Base-by-base conservation (phyloP, 1,284 basidiomycete genomes). In the Ceraceosorus guamensis region DNA sequence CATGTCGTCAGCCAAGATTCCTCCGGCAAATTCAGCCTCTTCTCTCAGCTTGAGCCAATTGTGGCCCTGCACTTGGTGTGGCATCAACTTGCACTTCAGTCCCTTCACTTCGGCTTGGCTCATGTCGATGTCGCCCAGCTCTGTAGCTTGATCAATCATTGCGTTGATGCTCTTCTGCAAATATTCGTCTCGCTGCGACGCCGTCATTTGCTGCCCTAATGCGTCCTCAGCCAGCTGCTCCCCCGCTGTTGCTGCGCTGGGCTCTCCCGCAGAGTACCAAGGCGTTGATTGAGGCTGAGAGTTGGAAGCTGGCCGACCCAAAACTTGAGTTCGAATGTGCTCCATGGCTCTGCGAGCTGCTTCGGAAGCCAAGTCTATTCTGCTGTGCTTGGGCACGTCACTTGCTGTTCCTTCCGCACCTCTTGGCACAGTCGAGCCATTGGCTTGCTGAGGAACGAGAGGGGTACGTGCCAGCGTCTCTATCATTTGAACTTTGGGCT, bases 1-100 rank as follows among this genome's bases (percentile, higher is more conserved):
- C 86, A 90, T 91, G 77, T 92, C 89, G 72, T 92, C 90, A 35
- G 93, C 91, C 53, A 98, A 81, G 83, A 98, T 93, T 0, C 92
- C 91, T 1, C 91, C 91, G 32, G 76, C 80, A 65, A 85, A 84
- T 6, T 53, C 59, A 83, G 84, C 85, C 5, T 80, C 79, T 76
- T 96, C 92, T 16, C 91, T 82, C 35, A 86, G 83, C 34, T 81
- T 81, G 89, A 97, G 92, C 91, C 91, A 97, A 35, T 79, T 78
- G 1, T 89, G 82, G 18, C 89, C 89, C 51, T 86, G 79, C 11
- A 93, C 81, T 70, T 97, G 91, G 77, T 96, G 91, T 1, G 89
- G 87, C 65, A 93, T 80, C 31, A 96, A 79, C 46, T 37, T 18
- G 35, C 46, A 48, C 24, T 46, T 46, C 1, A 53, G n/a, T 5